These are phyloP conservation scores for Eruca vesicaria DNA, from an alignment of 441 rosid genomes.

Conservation along the genomic window DNA sequence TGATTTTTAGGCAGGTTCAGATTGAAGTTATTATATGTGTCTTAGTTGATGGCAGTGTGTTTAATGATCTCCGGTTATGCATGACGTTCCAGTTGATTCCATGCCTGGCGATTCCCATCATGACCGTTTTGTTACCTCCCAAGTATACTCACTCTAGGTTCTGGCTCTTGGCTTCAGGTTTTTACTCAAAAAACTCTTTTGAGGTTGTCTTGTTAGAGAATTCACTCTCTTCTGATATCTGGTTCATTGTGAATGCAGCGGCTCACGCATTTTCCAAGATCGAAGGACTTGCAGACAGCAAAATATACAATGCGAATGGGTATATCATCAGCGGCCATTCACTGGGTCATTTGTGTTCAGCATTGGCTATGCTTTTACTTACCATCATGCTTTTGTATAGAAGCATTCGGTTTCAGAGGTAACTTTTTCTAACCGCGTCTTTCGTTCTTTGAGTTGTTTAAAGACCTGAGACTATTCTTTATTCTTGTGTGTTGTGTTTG, in stretches of 20 bases:
- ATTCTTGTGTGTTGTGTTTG: constrained; percentile 12
- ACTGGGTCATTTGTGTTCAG: constrained; percentile 68
- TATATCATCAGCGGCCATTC: constrained; percentile 78
- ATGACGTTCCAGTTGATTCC: constrained; percentile 88
- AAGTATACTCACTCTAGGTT: constrained; percentile 73
- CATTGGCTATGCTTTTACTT: constrained; percentile 49
- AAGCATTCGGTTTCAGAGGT: constrained; percentile 66
- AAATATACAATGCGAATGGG: constrained; percentile 54
- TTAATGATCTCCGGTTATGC: constrained; percentile 90
- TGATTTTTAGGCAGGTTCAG: constrained; percentile 8
- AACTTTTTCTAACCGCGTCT: neutral
- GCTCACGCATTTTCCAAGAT: constrained; percentile 51
- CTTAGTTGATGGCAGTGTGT: constrained; percentile 80
- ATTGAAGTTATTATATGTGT: constrained; percentile 35
- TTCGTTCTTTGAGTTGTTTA: neutral
- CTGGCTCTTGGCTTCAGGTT: constrained; percentile 88
- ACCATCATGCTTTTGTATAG: constrained; percentile 70
- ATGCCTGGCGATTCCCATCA: constrained; percentile 59
- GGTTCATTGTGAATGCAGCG: constrained; percentile 39
- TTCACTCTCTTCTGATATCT: neutral
- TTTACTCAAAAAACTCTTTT: neutral
- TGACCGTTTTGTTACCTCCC: constrained; percentile 63
- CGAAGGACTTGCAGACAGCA: constrained; percentile 60
- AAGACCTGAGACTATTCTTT: neutral
- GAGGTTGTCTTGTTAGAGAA: neutral